Percentiles rank a stretch among this genome's conserved stretches.
Conservation (phyloP, 495 filamentous ascomycete species). For the Sporormia fimetaria region DNA sequence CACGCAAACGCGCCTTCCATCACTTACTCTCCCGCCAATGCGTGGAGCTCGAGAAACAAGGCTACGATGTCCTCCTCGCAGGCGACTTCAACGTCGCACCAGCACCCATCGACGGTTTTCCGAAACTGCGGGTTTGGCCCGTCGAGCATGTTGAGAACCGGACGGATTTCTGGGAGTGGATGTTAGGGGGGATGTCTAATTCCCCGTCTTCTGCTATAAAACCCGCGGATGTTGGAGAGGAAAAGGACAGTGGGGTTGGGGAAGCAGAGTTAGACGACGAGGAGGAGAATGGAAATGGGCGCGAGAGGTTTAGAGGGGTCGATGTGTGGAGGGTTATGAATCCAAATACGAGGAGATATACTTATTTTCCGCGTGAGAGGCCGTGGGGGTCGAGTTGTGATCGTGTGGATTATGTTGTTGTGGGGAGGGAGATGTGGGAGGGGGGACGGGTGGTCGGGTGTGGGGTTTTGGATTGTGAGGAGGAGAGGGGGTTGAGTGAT, state of each 20-base stretch:
- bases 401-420: conserved; percentile 31
- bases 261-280: not conserved
- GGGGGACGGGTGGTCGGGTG: conserved; percentile 14
- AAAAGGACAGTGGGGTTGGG: no score
- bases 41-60: conserved; percentile 29
- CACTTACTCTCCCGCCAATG: conserved; percentile 34
- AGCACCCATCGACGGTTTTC: conserved; percentile 34
- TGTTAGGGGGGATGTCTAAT: conserved; percentile 31
- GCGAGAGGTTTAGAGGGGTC: not conserved
- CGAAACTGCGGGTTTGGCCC: conserved; percentile 34
- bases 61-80: conserved; percentile 35
- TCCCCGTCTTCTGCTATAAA: no score
- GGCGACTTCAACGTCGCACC: conserved; percentile 44
- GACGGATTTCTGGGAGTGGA: conserved; percentile 39
- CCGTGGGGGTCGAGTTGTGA: conserved; percentile 31
- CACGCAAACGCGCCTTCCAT: conserved; percentile 41
- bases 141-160: conserved; percentile 40
- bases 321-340: conserved; percentile 32
- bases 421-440: conserved; percentile 16
- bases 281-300: conserved; percentile 16
- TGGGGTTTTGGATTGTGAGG: conserved; percentile 29
- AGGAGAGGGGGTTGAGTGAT: conserved; percentile 31
- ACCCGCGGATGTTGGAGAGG: no score
- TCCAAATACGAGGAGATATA: conserved; percentile 26
- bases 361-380: conserved; percentile 27